A percentile compares a stretch with the other conserved stretches of the same genome.
Evolutionary conservation across 1,284 basidiomycete species (phyloP).

Genomic region (Tilletiopsis washingtonensis): DNA sequence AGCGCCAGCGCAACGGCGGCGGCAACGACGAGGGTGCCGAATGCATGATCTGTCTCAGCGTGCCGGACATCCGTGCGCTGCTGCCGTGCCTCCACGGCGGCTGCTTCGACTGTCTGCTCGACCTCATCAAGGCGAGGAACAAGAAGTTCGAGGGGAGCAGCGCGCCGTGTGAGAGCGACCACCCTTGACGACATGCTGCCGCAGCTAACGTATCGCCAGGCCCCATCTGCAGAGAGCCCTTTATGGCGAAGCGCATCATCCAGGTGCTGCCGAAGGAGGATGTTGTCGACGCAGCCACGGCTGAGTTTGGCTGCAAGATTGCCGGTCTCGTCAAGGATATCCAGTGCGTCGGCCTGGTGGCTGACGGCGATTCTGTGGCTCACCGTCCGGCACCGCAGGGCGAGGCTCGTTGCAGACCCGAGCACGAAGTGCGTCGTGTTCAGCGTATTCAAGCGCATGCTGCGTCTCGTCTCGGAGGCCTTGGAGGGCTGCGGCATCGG

Average conservation of each 20-base stretch:
- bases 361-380: no score
- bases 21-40: no score
- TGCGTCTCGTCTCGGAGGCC: slow-evolving; percentile 17
- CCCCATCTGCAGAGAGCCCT: slow-evolving; percentile 15
- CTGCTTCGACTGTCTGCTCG: slow-evolving; percentile 26
- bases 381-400: no score
- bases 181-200: no score
- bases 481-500: slow-evolving; percentile 7
- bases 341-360: no score
- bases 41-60: slow-evolving; percentile 22
- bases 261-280: slow-evolving; percentile 14
- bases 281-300: background rate
- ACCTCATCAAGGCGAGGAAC: slow-evolving; percentile 14
- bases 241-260: slow-evolving; percentile 13
- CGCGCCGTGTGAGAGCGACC: no score
- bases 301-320: slow-evolving; percentile 31
- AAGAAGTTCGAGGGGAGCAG: no score
- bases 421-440: slow-evolving; percentile 28
- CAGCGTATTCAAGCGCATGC: slow-evolving; percentile 26
- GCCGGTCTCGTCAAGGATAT: slow-evolving; percentile 22
- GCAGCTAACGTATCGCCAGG: slow-evolving; percentile 2
- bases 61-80: slow-evolving; percentile 15
- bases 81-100: slow-evolving; percentile 28
- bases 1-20: no score
- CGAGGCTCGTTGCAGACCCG: slow-evolving; percentile 11